phyloP scores from a whole-genome alignment of 805 yeast genomes.

The Cyberlindnera xishuangbannaensis region DNA sequence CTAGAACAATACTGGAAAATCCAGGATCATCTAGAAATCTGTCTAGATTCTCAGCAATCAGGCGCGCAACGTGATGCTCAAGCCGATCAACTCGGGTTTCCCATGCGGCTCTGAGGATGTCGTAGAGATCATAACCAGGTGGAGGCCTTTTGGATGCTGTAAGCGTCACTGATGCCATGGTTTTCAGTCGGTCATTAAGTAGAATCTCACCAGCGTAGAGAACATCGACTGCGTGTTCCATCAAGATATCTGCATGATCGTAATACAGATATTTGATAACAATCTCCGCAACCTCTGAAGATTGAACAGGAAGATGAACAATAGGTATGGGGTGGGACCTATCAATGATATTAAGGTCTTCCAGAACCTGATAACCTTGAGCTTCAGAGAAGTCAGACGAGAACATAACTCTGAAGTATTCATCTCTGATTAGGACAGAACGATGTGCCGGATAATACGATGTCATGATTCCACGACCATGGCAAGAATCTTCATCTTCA shows the following conservation, averaged over 20 bases:
- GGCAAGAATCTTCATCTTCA: slow-evolving; percentile 6
- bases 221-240: slow-evolving; percentile 47
- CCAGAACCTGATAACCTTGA: slow-evolving; percentile 10
- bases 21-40: slow-evolving; percentile 32
- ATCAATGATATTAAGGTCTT: slow-evolving; percentile 12
- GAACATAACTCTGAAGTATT: slow-evolving; percentile 61
- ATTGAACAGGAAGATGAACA: slow-evolving; percentile 26
- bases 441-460: slow-evolving; percentile 57
- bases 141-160: slow-evolving; percentile 28
- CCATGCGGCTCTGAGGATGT: slow-evolving; percentile 63
- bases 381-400: slow-evolving; percentile 41
- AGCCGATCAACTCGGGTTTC: slow-evolving; percentile 55
- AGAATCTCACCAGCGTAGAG: slow-evolving; percentile 52
- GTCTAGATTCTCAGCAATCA: slow-evolving; percentile 46
- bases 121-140: slow-evolving; percentile 38
- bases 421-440: slow-evolving; percentile 53
- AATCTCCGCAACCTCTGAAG: slow-evolving; percentile 40
- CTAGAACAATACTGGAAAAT: slow-evolving; percentile 33
- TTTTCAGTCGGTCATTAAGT: slow-evolving; percentile 56
- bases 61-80: slow-evolving; percentile 56
- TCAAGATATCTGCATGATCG: slow-evolving; percentile 50
- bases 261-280: slow-evolving; percentile 52
- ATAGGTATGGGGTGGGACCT: slow-evolving; percentile 24
- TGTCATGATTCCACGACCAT: slow-evolving; percentile 1
- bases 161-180: slow-evolving; percentile 47